phyloP scores from a whole-genome alignment of 139 green algal species.

The Chloropicon primus region DNA sequence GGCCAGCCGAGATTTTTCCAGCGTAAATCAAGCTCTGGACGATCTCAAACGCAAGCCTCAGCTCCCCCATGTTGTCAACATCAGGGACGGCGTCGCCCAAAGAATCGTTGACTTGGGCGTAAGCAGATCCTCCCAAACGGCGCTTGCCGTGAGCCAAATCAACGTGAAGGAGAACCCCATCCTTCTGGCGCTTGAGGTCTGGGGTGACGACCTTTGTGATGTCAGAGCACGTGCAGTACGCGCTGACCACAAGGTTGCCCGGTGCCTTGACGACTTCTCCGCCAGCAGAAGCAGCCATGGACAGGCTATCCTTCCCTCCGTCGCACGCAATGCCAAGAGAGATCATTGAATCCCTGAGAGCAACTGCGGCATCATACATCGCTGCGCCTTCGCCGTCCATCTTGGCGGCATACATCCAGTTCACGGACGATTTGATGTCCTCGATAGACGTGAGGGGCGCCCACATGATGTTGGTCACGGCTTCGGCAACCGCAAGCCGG shows the following conservation, averaged over 20 bases:
- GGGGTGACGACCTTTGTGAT: slow-evolving; percentile 74
- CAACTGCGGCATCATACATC: slow-evolving; percentile 86
- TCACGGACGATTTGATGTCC: slow-evolving; percentile 84
- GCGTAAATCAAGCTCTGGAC: slow-evolving; percentile 49
- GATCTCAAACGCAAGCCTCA: slow-evolving; percentile 64
- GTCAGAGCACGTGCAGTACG: slow-evolving; percentile 91
- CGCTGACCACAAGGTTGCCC: slow-evolving; percentile 85
- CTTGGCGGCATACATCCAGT: slow-evolving; percentile 99
- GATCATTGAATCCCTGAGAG: slow-evolving; percentile 59
- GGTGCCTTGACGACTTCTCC: slow-evolving; percentile 86
- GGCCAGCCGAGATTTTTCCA: slow-evolving; percentile 60
- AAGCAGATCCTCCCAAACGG: slow-evolving; percentile 73
- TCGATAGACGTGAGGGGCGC: slow-evolving; percentile 48
- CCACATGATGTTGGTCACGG: slow-evolving; percentile 91
- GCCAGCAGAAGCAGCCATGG: slow-evolving; percentile 75
- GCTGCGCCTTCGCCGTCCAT: slow-evolving; percentile 80
- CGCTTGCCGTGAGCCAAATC: slow-evolving; percentile 53
- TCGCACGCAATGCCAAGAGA: slow-evolving; percentile 79
- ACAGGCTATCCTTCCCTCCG: slow-evolving; percentile 95
- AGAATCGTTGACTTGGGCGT: slow-evolving; percentile 71
- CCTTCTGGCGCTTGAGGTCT: slow-evolving; percentile 60
- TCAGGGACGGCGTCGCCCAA: slow-evolving; percentile 74
- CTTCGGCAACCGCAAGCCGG: slow-evolving; percentile 80
- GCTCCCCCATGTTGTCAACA: slow-evolving; percentile 33
- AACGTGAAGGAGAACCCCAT: slow-evolving; percentile 68